These are phyloP conservation scores for Annulohypoxylon truncatum DNA, from an alignment of 2,329 filamentous ascomycete genomes.

Conservation along the genomic window DNA sequence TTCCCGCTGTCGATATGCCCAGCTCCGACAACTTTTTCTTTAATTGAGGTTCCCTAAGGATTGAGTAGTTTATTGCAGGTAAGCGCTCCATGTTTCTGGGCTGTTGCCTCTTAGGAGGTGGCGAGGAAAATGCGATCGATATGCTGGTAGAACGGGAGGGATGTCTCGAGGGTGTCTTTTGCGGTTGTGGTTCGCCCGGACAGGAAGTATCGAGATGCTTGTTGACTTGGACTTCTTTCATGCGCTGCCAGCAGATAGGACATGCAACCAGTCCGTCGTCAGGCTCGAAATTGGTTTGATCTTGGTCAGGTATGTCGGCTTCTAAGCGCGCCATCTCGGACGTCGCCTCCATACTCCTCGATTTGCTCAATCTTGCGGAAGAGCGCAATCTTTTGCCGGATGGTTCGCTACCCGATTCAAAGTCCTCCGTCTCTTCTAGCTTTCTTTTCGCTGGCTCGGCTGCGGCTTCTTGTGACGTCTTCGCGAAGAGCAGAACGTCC, in stretches of 20 bases:
- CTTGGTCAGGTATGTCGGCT: slow-evolving; percentile 43
- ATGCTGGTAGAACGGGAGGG: slow-evolving; percentile 31
- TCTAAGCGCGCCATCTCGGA: slow-evolving; percentile 53
- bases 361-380: slow-evolving; percentile 62
- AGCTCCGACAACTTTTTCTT: slow-evolving; percentile 85
- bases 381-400: slow-evolving; percentile 64
- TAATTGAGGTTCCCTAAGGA: slow-evolving; percentile 82
- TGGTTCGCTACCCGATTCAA: slow-evolving; percentile 43
- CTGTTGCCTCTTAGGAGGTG: slow-evolving; percentile 38
- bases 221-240: slow-evolving; percentile 84
- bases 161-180: slow-evolving; percentile 22
- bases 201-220: slow-evolving; percentile 79
- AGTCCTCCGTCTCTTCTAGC: slow-evolving; percentile 50
- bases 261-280: slow-evolving; percentile 85
- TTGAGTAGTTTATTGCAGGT: slow-evolving; percentile 84
- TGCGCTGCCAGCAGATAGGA: slow-evolving; percentile 81
- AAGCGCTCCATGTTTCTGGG: slow-evolving; percentile 69
- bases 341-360: slow-evolving; percentile 53
- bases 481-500: slow-evolving; percentile 73
- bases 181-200: slow-evolving; percentile 53
- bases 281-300: slow-evolving; percentile 38
- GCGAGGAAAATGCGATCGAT: slow-evolving; percentile 32
- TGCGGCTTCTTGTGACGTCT: slow-evolving; percentile 51
- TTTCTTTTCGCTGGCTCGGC: slow-evolving; percentile 63
- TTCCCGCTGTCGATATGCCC: slow-evolving; percentile 78